phyloP scores from a whole-genome alignment of 768 basidiomycete species.

The Russula vinacea region DNA sequence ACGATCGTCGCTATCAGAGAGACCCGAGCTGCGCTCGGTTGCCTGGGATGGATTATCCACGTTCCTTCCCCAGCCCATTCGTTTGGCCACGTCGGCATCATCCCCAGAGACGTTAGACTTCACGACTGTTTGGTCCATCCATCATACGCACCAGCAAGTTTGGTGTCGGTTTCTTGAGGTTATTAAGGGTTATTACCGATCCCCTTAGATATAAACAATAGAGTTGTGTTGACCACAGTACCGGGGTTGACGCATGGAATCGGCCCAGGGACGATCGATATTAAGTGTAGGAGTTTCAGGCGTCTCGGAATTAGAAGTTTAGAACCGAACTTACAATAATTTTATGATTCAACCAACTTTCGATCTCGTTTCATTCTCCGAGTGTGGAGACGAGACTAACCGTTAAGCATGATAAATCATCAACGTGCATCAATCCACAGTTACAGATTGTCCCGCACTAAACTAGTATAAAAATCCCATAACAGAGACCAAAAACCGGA shows the following conservation, averaged over 20 bases:
- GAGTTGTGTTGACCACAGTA: constrained; percentile 46
- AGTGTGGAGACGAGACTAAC: no score
- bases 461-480: no score
- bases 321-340: neutral
- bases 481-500: no score
- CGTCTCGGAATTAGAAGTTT: constrained; percentile 8
- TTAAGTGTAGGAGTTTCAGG: constrained; percentile 2
- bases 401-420: no score
- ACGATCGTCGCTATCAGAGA: constrained; percentile 16
- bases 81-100: neutral
- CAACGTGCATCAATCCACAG: no score
- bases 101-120: neutral
- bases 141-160: constrained; percentile 4
- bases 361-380: no score
- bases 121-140: constrained; percentile 5
- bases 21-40: constrained; percentile 3
- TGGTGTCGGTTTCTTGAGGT: constrained; percentile 9
- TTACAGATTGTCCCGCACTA: no score
- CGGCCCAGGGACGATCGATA: neutral
- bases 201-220: constrained; percentile 45
- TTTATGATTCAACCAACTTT: neutral
- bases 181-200: neutral
- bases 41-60: neutral
- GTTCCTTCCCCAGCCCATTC: neutral
- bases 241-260: constrained; percentile 34